These are phyloP conservation scores for Haplographium delicatum DNA, from an alignment of 495 filamentous ascomycete species.

Conservation along the genomic window DNA sequence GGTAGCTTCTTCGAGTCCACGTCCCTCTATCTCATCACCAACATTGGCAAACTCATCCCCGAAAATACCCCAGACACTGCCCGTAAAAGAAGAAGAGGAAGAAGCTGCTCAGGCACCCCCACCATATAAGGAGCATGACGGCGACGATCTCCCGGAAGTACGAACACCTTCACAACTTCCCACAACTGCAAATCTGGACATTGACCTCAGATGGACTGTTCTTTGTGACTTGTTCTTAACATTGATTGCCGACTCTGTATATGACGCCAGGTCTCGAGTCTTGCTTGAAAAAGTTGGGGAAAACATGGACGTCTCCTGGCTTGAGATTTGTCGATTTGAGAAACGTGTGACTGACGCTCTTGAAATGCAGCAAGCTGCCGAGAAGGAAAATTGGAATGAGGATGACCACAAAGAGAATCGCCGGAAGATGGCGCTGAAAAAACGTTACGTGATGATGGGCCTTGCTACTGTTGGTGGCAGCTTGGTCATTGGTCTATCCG, in stretches of 20 bases:
- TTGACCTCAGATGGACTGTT: constrained; percentile 95
- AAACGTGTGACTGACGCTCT: constrained; percentile 95
- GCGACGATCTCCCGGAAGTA: constrained; percentile 68
- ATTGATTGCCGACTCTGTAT: constrained; percentile 88
- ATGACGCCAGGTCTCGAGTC: constrained; percentile 83
- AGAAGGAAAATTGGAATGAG: constrained; percentile 97
- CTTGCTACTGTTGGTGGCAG: constrained; percentile 94
- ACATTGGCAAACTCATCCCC: constrained; percentile 23
- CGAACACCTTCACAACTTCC: constrained; percentile 77
- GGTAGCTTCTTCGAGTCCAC: constrained; percentile 5
- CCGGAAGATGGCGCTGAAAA: constrained; percentile 71
- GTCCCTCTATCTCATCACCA: constrained; percentile 16
- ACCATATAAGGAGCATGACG: constrained; percentile 63
- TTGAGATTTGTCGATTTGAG: constrained; percentile 94
- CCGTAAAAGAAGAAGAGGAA: constrained; percentile 31
- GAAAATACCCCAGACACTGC: constrained; percentile 13
- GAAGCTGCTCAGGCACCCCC: constrained; percentile 52
- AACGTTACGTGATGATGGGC: constrained; percentile 90
- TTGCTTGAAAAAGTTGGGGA: constrained; percentile 79
- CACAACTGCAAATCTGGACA: constrained; percentile 77
- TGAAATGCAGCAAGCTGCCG: constrained; percentile 90
- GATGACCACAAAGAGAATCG: constrained; percentile 88
- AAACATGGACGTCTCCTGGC: constrained; percentile 76
- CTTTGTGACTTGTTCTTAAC: constrained; percentile 95
- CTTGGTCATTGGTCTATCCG: constrained; percentile 92